A percentile compares a stretch with the other conserved stretches of the same genome.
Evolutionary conservation across 106 monocot species (phyloP).

Genomic region (Dendrobium catenatum): DNA sequence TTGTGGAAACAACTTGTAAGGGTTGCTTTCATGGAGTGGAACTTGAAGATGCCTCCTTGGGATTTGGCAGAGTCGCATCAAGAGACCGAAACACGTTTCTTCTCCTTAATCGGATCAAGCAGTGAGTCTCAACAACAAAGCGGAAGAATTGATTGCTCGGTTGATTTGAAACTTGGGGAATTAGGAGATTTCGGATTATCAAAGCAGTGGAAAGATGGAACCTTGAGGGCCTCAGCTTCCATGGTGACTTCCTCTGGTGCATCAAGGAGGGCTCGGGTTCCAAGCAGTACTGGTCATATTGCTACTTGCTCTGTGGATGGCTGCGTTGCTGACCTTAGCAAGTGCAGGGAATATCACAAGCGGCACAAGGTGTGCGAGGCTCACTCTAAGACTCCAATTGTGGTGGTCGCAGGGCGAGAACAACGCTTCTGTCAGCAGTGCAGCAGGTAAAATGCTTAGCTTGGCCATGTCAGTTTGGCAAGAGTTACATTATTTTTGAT

Average conservation of each 20-base stretch:
- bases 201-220: slow-evolving; percentile 3
- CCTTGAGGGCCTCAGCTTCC: neutral
- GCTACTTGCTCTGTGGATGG: slow-evolving; percentile 50
- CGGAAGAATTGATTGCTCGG: slow-evolving; percentile 24
- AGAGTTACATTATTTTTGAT: neutral
- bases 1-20: slow-evolving; percentile 2
- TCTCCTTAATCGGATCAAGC: neutral
- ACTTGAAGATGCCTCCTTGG: slow-evolving; percentile 51
- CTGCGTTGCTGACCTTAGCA: slow-evolving; percentile 54
- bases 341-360: slow-evolving; percentile 63
- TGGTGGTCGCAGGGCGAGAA: slow-evolving; percentile 48
- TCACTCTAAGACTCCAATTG: slow-evolving; percentile 69
- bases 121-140: neutral
- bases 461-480: neutral
- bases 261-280: slow-evolving; percentile 32
- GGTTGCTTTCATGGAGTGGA: slow-evolving; percentile 52
- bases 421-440: slow-evolving; percentile 83
- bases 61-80: slow-evolving; percentile 29
- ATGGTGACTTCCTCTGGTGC: slow-evolving; percentile 13
- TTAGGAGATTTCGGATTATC: slow-evolving; percentile 28
- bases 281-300: slow-evolving; percentile 12
- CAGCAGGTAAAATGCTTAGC: slow-evolving; percentile 42
- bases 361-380: slow-evolving; percentile 75
- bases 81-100: slow-evolving; percentile 3
- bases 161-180: slow-evolving; percentile 40